phyloP scores from a whole-genome alignment of 371 early-diverging fungal genomes.

The Apophysomyces elegans region DNA sequence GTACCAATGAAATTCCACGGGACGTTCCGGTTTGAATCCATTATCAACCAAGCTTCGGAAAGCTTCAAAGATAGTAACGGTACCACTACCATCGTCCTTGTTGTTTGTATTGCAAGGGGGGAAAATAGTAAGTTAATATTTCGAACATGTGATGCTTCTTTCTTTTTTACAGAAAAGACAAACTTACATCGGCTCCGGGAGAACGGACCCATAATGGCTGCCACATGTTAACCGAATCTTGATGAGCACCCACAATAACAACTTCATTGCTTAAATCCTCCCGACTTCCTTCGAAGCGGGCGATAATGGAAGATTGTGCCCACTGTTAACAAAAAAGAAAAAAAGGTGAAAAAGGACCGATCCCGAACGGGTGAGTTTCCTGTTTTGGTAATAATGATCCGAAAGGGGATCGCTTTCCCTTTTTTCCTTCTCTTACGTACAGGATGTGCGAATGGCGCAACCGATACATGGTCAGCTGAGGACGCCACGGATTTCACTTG shows the following conservation, averaged over 20 bases:
- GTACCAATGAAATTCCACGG: conserved; percentile 97
- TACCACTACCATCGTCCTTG: conserved; percentile 91
- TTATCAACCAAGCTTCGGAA: conserved; percentile 73
- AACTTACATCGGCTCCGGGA: conserved; percentile 79
- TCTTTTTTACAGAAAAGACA: not conserved
- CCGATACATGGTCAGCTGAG: conserved; percentile 62
- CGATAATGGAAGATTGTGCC: conserved; percentile 59
- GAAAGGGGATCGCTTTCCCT: not conserved
- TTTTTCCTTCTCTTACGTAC: conserved; percentile 24
- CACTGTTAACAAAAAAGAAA: conserved; percentile 19
- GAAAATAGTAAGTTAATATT: not conserved
- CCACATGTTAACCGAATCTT: conserved; percentile 90
- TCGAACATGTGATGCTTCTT: no score
- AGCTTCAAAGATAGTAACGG: conserved; percentile 86
- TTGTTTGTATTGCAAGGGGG: not conserved
- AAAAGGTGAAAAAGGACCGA: not conserved
- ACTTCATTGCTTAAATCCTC: conserved; percentile 60
- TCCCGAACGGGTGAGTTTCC: not conserved
- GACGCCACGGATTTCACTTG: conserved; percentile 58
- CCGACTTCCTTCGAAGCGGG: conserved; percentile 70
- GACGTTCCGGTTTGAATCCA: conserved; percentile 75
- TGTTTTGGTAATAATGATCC: conserved; percentile 1
- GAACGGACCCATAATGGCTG: conserved; percentile 80
- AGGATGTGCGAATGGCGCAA: conserved; percentile 73
- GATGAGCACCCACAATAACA: conserved; percentile 90